These are phyloP conservation scores for Akebia trifoliata DNA, from an alignment of 164 flowering plant species.

Conservation along the genomic window DNA sequence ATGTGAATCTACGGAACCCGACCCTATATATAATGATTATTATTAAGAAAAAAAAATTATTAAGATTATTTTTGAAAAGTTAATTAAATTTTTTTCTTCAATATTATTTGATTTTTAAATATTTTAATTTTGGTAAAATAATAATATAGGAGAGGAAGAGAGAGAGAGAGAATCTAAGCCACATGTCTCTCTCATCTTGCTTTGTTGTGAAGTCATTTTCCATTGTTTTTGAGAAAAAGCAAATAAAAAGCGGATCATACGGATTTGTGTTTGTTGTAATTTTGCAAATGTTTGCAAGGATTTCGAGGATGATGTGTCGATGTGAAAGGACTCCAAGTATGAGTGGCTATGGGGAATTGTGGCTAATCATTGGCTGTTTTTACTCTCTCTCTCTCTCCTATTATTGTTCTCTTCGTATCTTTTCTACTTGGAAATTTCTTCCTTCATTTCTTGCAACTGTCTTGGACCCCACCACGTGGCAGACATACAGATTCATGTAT, in stretches of 20 bases:
- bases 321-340: neutral
- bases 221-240: neutral
- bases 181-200: constrained; percentile 2
- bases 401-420: no score
- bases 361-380: constrained; percentile 29
- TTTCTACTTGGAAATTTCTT: no score
- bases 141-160: no score
- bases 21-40: no score
- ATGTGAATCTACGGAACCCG: no score
- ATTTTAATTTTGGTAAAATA: no score
- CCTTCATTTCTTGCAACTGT: constrained; percentile 13
- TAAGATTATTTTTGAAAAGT: no score
- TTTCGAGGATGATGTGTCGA: constrained; percentile 9
- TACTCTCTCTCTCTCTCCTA: neutral
- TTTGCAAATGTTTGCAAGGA: neutral
- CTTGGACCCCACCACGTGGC: constrained; percentile 25
- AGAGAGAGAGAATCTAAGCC: neutral
- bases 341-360: constrained; percentile 27
- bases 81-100: no score
- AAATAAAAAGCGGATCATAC: no score
- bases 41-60: neutral
- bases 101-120: no score
- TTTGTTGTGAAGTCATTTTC: constrained; percentile 13
- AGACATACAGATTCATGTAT: neutral
- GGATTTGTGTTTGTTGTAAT: constrained; percentile 1